phyloP scores from a whole-genome alignment of 2,329 filamentous ascomycete species.

The Pseudocercospora fijiensis region DNA sequence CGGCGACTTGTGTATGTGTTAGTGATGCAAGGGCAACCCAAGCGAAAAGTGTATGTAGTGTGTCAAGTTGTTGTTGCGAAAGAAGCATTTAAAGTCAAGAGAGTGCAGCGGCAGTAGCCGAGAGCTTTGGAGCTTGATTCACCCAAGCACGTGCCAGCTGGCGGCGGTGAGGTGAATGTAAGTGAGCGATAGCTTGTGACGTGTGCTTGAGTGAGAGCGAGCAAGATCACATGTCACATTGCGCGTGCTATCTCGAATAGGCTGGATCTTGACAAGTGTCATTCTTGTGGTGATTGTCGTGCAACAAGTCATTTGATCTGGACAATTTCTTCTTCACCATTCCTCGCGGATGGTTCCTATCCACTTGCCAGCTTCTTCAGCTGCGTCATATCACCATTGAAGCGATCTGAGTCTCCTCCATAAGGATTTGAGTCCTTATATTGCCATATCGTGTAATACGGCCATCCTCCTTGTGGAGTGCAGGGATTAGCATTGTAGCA shows the following conservation, averaged over 20 bases:
- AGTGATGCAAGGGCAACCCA: constrained; percentile 2
- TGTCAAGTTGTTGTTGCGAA: constrained; percentile 1
- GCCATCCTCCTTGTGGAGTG: constrained; percentile 48
- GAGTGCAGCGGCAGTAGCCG: not conserved
- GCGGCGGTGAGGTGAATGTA: not conserved
- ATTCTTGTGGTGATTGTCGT: not conserved
- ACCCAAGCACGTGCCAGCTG: not conserved
- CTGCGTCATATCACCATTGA: constrained; percentile 47
- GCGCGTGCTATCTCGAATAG: not conserved
- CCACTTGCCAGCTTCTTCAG: constrained; percentile 41
- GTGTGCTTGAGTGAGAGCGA: not conserved
- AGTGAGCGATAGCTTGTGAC: not conserved
- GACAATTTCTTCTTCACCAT: not conserved
- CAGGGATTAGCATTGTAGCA: constrained; percentile 33
- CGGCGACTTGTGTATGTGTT: not conserved
- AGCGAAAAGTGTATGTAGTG: not conserved
- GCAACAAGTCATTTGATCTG: not conserved
- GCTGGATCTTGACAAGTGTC: not conserved
- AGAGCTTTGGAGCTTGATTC: not conserved
- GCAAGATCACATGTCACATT: not conserved
- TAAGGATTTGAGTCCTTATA: constrained; percentile 50
- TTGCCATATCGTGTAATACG: constrained; percentile 57
- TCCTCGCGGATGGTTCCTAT: constrained; percentile 5
- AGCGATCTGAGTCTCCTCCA: constrained; percentile 55
- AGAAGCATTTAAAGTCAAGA: not conserved